Percentiles rank a stretch among this genome's conserved stretches.
These are phyloP conservation scores for Jamesozyma lodderae DNA, from an alignment of 805 yeast genomes.

Conservation along the genomic window DNA sequence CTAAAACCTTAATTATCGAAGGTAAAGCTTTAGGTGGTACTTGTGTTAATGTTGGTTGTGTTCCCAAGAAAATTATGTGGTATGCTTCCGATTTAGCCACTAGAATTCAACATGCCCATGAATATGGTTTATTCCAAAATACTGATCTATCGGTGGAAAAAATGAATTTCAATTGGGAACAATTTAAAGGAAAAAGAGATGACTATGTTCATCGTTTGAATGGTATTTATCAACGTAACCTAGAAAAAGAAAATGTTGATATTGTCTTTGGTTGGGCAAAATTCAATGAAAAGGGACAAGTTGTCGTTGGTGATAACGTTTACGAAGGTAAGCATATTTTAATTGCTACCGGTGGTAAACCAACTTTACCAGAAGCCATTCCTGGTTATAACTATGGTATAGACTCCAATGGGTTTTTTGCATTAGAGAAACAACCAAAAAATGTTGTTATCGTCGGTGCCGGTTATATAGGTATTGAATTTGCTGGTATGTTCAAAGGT, in stretches of 20 bases:
- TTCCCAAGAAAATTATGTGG: conserved; percentile 99
- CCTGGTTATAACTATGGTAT: conserved; percentile 80
- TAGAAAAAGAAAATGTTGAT: conserved; percentile 84
- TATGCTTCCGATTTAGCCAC: conserved; percentile 86
- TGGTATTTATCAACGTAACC: conserved; percentile 85
- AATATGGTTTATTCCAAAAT: conserved; percentile 69
- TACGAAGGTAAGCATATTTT: conserved; percentile 77
- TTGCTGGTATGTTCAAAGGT: conserved; percentile 88
- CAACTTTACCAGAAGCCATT: conserved; percentile 55
- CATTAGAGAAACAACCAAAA: conserved; percentile 73
- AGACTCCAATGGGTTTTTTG: conserved; percentile 86
- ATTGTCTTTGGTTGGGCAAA: conserved; percentile 78
- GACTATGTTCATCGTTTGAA: conserved; percentile 81
- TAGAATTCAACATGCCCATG: conserved; percentile 61
- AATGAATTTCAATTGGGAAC: conserved; percentile 70
- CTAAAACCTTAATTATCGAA: conserved; percentile 76
- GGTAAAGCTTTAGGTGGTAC: conserved; percentile 88
- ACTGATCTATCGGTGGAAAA: conserved; percentile 41
- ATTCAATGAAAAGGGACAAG: conserved; percentile 59
- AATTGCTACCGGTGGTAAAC: conserved; percentile 90
- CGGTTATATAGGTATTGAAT: conserved; percentile 94
- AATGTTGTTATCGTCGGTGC: conserved; percentile 94
- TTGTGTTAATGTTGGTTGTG: conserved; percentile 98
- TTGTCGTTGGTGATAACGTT: conserved; percentile 64
- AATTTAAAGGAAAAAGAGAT: conserved; percentile 79